A percentile compares a stretch with the other conserved stretches of the same genome.
phyloP scores from a whole-genome alignment of 139 green algal species.

The Dunaliella sp. region DNA sequence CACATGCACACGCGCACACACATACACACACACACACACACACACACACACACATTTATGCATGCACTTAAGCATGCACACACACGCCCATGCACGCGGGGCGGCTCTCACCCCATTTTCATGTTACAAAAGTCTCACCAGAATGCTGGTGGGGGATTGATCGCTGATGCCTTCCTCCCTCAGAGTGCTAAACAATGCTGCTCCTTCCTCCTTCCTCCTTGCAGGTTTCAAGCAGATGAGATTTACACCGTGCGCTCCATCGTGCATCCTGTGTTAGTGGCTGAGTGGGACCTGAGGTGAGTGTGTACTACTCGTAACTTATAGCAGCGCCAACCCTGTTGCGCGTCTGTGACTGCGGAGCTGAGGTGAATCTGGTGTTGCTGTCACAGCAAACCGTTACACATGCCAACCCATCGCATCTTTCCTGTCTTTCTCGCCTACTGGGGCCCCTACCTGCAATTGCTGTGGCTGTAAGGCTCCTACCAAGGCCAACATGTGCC shows the following conservation, averaged over 20 bases:
- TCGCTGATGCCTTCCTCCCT: background rate
- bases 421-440: background rate
- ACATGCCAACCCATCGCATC: background rate
- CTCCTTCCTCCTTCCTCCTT: constrained; percentile 6
- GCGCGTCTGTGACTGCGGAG: too few species aligned
- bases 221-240: constrained; percentile 40
- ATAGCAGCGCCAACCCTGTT: too few species aligned
- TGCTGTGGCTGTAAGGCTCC: too few species aligned
- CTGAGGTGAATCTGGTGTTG: background rate
- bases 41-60: too few species aligned
- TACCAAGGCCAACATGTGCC: too few species aligned
- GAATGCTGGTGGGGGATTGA: background rate
- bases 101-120: too few species aligned
- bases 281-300: constrained; percentile 57
- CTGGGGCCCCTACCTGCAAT: too few species aligned
- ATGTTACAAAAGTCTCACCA: too few species aligned
- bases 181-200: background rate
- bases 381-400: background rate
- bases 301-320: background rate
- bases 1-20: too few species aligned
- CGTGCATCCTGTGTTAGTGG: constrained; percentile 51
- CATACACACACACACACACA: too few species aligned
- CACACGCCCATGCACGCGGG: background rate
- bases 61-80: background rate
- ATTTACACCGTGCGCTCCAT: constrained; percentile 35